Base-by-base conservation (phyloP, 2,329 filamentous ascomycete species). In the Trematosphaeria pertusa region DNA sequence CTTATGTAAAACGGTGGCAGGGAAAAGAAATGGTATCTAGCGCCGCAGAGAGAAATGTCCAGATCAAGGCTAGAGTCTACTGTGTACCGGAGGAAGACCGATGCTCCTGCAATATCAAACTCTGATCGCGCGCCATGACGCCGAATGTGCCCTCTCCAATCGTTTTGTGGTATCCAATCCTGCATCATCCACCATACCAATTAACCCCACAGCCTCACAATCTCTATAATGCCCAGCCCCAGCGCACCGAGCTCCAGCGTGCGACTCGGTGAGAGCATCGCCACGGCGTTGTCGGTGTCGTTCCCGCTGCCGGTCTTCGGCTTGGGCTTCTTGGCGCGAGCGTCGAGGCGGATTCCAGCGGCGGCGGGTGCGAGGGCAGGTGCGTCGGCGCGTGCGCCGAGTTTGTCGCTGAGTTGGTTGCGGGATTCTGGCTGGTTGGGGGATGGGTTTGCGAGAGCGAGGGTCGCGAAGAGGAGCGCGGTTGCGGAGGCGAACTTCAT, bases 401-500 rank as follows among this genome's bases (percentile, higher is more conserved):
- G 21, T 12, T 37, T 37, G 19, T 57, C 41, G 21, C 45, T 36
- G 20, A 28, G 38, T 33, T 20, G 26, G 6, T 37, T 10, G 34
- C 11, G 14, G 15, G 34, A 17, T 14, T 22, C 19, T 8, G 5
- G 50, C 12, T 58, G 50, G 26, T 44, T 20, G 1, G 64, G 63
- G 26, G 65, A 61, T 43, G 65, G 64, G 26, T 31, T 67, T 19
- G 67, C 59, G 36, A 65, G 50, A 3, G 61, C 57, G 43, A 67
- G 52, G 11, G 60, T 48, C 18, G 61, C 52, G 51, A 62, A 53
- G 50, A 68, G 42, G 24, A 68, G 39, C 10, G 58, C 46, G 33
- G 59, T 40, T 38, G 51, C 37, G 40, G 55, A 56, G 10, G 55
- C 37, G 52, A 65, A 37, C 49, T 58, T 69, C 66, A 70, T 71